A percentile compares a stretch with the other conserved stretches of the same genome.
Evolutionary conservation across 257 asterid species (phyloP).

Genomic region (Verbena officinalis): DNA sequence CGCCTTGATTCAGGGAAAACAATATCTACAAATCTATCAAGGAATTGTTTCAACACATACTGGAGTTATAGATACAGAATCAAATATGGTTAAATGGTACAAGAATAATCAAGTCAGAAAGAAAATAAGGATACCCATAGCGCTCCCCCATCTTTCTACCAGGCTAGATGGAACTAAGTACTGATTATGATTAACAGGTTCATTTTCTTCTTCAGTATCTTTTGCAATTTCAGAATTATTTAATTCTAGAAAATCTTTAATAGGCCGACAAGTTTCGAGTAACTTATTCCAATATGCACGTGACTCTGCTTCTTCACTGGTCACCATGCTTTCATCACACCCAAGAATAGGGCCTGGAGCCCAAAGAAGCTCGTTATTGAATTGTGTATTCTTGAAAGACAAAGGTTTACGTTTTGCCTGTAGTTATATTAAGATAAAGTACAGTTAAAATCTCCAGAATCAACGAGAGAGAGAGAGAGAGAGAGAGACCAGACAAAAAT

Average conservation of each 20-base stretch:
- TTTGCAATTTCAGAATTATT: constrained; percentile 41
- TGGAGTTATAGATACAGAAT: constrained; percentile 22
- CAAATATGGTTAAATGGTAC: constrained; percentile 21
- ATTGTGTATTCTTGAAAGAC: constrained; percentile 50
- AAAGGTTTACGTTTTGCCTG: constrained; percentile 86
- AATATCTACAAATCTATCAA: constrained; percentile 58
- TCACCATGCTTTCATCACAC: constrained; percentile 36
- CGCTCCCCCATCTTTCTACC: constrained; percentile 91
- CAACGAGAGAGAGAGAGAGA: constrained; percentile 27
- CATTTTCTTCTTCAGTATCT: constrained; percentile 43
- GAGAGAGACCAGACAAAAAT: constrained; percentile 82
- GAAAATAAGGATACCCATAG: constrained; percentile 84
- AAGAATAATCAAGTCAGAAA: constrained; percentile 4
- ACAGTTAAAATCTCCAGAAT: not conserved
- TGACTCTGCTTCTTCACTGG: constrained; percentile 41
- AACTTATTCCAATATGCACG: constrained; percentile 46
- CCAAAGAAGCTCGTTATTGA: constrained; percentile 57
- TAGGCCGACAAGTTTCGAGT: constrained; percentile 62
- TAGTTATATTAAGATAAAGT: constrained; percentile 21
- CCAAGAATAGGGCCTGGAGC: constrained; percentile 64
- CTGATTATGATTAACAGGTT: constrained; percentile 27
- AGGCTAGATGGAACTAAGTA: constrained; percentile 71
- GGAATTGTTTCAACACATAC: constrained; percentile 19
- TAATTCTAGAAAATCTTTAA: constrained; percentile 66
- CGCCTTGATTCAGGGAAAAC: constrained; percentile 91